Base-by-base conservation (phyloP, 2,329 filamentous ascomycete species). In the Sarocladiaceae sp. region DNA sequence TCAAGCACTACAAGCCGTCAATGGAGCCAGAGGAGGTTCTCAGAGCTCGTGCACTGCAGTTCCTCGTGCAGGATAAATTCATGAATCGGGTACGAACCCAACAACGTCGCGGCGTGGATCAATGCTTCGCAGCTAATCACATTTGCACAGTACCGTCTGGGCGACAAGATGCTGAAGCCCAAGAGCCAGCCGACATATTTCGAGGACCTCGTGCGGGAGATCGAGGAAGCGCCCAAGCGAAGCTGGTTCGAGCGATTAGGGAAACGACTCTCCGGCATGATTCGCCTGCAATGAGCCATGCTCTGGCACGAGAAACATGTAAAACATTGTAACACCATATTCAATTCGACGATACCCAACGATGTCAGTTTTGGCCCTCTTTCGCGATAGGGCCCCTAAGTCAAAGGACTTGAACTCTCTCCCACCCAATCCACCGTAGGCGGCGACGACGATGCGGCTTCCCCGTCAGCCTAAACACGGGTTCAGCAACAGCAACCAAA, bases 131-230 rank as follows among this genome's bases (percentile, higher is more conserved):
- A 20, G 27, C 43, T 45, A 39, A 45, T 53, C 37, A 51, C 47
- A 26, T 18, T 24, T 10, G 3, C 23, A 42, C 42, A 67, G 64
- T 66, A 64, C 45, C 62, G 63, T 47, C 57, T 67, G 23, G 70
- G 62, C n/a, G 71, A 73, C 32, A 62, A 62, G 3, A 62, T 83
- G 33, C 62, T 83, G 46, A 61, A 68, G 44, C 81, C 82, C 12
- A 71, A 69, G 57, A 81, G 77, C 54, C 78, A 83, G 51, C 81
- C 81, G 29, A 75, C 72, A 0, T 82, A 85, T 58, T 85, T 82
- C 55, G 59, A 66, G 16, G 75, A 82, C 50, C 60, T 85, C 23
- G 58, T 83, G 1, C 67, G 64, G 44, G 82, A 85, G 58, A 69
- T 85, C 19, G 76, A 83, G 27, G 76, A 76, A 52, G 80, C 77